A percentile compares a stretch with the other conserved stretches of the same genome.
phyloP scores from a whole-genome alignment of 73 alveolate genomes.

The Paramecium sonneborni region DNA sequence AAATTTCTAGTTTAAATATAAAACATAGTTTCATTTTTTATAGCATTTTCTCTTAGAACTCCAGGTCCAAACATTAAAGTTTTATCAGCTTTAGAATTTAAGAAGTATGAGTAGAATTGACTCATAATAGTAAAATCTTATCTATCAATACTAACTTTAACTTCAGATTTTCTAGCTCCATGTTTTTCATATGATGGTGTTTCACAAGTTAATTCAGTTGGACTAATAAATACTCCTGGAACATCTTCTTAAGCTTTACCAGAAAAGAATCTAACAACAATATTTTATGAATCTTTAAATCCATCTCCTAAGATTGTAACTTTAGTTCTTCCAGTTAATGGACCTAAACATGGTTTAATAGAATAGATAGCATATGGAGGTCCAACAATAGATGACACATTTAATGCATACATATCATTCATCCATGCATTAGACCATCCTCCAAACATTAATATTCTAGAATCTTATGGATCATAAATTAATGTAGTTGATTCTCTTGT shows the following conservation, averaged over 20 bases:
- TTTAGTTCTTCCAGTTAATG: slow-evolving; percentile 93
- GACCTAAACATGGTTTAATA: slow-evolving; percentile 96
- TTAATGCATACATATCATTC: slow-evolving; percentile 93
- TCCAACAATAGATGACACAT: slow-evolving; percentile 98
- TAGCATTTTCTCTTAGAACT: slow-evolving; percentile 91
- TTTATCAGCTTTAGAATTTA: slow-evolving; percentile 98
- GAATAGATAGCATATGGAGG: slow-evolving; percentile 98
- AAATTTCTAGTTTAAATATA: slow-evolving; percentile 96
- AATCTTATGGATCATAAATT: slow-evolving; percentile 94
- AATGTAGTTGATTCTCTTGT: slow-evolving; percentile 98
- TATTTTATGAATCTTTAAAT: slow-evolving; percentile 82
- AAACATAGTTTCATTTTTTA: slow-evolving; percentile 86
- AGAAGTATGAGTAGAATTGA: slow-evolving; percentile 91
- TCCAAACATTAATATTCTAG: slow-evolving; percentile 94
- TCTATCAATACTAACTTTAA: slow-evolving; percentile 89
- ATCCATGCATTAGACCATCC: slow-evolving; percentile 99
- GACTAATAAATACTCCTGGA: slow-evolving; percentile 87
- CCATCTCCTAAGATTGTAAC: slow-evolving; percentile 87
- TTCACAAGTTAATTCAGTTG: slow-evolving; percentile 89
- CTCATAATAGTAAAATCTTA: slow-evolving; percentile 96
- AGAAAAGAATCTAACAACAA: slow-evolving; percentile 89
- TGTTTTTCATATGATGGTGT: slow-evolving; percentile 95
- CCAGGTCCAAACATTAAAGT: slow-evolving; percentile 99
- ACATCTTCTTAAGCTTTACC: slow-evolving; percentile 92
- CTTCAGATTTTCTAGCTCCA: slow-evolving; percentile 98